Conservation (phyloP, 371 early-diverging fungal species). For the Batkoa obscura region DNA sequence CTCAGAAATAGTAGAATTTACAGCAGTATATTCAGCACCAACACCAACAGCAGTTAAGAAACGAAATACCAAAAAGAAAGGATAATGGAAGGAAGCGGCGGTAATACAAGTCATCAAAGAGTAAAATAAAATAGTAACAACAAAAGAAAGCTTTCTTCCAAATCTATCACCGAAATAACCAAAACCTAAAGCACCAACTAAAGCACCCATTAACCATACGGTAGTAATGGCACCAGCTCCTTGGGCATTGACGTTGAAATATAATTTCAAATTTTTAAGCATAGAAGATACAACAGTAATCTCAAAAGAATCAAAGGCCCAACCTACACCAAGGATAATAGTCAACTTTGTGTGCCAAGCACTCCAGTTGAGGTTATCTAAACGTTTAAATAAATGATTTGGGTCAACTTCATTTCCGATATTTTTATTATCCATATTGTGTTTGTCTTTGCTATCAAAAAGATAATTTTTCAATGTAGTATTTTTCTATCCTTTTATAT, state of each 20-base stretch:
- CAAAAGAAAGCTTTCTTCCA: conserved; percentile 7
- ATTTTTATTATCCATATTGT: too few relatives aligned
- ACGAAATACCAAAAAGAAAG: conserved; percentile 7
- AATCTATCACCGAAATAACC: conserved; percentile 6
- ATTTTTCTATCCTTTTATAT: too few relatives aligned
- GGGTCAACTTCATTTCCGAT: neutral
- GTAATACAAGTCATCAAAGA: conserved; percentile 6
- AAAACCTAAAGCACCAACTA: conserved; percentile 8
- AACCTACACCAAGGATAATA: conserved; percentile 4
- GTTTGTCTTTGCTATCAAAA: too few relatives aligned
- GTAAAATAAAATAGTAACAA: conserved; percentile 6
- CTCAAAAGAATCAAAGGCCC: conserved; percentile 10
- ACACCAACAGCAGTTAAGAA: conserved; percentile 9
- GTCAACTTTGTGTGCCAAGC: conserved; percentile 3
- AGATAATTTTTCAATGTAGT: too few relatives aligned
- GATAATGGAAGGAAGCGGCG: conserved; percentile 5
- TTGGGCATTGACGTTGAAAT: conserved; percentile 3
- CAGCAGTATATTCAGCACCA: conserved; percentile 9
- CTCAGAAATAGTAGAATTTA: conserved; percentile 6
- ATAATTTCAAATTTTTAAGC: neutral
- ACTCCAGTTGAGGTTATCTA: conserved; percentile 2
- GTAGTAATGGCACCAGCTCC: conserved; percentile 6
- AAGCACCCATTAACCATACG: conserved; percentile 7
- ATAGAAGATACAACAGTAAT: conserved; percentile 4
- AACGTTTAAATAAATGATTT: neutral